Percentiles rank a stretch among this genome's conserved stretches.
Evolutionary conservation across 2,329 filamentous ascomycete genomes (phyloP).

Genomic region (Phyllosticta citriasiana): DNA sequence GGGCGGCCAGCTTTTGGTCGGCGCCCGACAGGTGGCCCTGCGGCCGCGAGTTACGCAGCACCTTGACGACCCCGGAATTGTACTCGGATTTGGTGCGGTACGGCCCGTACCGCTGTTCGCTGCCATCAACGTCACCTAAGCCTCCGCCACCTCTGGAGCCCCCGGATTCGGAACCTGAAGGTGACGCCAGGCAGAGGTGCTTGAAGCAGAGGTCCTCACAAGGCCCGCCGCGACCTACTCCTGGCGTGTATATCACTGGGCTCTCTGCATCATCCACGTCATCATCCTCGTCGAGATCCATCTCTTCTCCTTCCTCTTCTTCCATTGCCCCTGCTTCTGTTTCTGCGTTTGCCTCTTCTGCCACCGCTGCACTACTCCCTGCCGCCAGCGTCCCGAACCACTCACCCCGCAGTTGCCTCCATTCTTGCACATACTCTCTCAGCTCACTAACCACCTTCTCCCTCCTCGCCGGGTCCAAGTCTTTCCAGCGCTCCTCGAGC

Average conservation of each 20-base stretch:
- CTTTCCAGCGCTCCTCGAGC: slow-evolving; percentile 12
- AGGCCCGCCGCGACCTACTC: not conserved
- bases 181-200: not conserved
- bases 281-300: not conserved
- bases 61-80: slow-evolving; percentile 11
- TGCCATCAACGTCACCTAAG: not conserved
- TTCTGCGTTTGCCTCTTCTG: not conserved
- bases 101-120: slow-evolving; percentile 13
- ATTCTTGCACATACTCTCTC: slow-evolving; percentile 11
- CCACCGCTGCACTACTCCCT: slow-evolving; percentile 12
- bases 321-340: not conserved
- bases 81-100: slow-evolving; percentile 11
- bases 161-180: slow-evolving; percentile 1
- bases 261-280: not conserved
- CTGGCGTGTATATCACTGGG: not conserved
- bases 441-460: slow-evolving; percentile 11
- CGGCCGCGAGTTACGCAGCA: slow-evolving; percentile 8
- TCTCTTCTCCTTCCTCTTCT: not conserved
- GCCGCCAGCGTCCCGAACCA: slow-evolving; percentile 13
- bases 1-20: slow-evolving; percentile 9
- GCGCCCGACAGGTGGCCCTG: slow-evolving; percentile 9
- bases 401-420: slow-evolving; percentile 11
- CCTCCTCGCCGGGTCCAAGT: slow-evolving; percentile 7
- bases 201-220: slow-evolving; percentile 9
- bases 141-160: not conserved